phyloP scores from a whole-genome alignment of 495 filamentous ascomycete species.

The Penicillium diatomitis region DNA sequence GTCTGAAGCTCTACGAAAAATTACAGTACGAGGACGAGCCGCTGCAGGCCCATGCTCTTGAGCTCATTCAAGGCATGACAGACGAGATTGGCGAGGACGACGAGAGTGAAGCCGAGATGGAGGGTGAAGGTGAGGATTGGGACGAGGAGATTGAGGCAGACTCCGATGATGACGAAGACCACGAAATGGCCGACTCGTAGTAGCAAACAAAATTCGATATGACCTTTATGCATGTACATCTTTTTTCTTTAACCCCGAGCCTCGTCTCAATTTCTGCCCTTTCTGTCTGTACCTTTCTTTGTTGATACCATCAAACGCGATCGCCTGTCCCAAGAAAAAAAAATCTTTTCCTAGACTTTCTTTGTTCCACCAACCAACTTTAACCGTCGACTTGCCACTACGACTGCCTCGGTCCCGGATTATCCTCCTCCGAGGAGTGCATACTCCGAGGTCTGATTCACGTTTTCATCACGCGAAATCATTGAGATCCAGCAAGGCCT shows the following conservation, averaged over 20 bases:
- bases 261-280: neutral
- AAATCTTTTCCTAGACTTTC: slow-evolving; percentile 1
- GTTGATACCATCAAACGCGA: slow-evolving; percentile 24
- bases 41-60: slow-evolving; percentile 42
- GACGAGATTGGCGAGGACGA: slow-evolving; percentile 47
- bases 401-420: slow-evolving; percentile 23
- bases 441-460: slow-evolving; percentile 24
- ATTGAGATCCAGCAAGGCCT: slow-evolving; percentile 25
- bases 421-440: slow-evolving; percentile 24
- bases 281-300: slow-evolving; percentile 14
- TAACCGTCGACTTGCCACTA: slow-evolving; percentile 9
- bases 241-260: neutral
- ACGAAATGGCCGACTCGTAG: slow-evolving; percentile 42
- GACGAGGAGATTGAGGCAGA: slow-evolving; percentile 32
- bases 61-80: slow-evolving; percentile 49
- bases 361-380: slow-evolving; percentile 1
- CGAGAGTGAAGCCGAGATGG: slow-evolving; percentile 27
- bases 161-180: slow-evolving; percentile 40
- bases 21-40: slow-evolving; percentile 46
- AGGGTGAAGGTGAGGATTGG: slow-evolving; percentile 35
- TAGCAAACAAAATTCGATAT: slow-evolving; percentile 9
- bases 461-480: slow-evolving; percentile 27
- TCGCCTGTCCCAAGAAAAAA: too few species aligned
- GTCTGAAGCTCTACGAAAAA: slow-evolving; percentile 37
- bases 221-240: slow-evolving; percentile 12